phyloP scores from a whole-genome alignment of 495 filamentous ascomycete genomes.

The Lasiosphaeria ovina region DNA sequence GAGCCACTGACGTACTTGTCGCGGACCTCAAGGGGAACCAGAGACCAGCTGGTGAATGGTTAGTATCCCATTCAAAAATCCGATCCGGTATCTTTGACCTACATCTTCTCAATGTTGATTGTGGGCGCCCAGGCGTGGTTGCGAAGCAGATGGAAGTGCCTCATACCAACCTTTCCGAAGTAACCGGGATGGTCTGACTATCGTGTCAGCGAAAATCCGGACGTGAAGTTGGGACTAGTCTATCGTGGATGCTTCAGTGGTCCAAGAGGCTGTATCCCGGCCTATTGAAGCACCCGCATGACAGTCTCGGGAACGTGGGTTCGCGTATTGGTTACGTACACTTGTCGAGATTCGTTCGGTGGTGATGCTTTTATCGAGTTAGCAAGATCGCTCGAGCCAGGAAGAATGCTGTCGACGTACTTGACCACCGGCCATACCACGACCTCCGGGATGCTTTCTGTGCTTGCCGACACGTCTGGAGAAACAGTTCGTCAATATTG shows the following conservation, averaged over 20 bases:
- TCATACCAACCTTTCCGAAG: conserved; percentile 41
- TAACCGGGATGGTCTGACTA: conserved; percentile 37
- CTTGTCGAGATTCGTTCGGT: conserved; percentile 39
- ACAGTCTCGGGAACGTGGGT: neutral
- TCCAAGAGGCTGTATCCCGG: neutral
- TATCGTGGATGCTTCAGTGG: conserved; percentile 4
- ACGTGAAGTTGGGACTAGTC: conserved; percentile 1
- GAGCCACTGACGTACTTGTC: conserved; percentile 35
- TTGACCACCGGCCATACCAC: conserved; percentile 42
- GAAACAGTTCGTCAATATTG: conserved; percentile 23
- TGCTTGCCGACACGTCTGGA: conserved; percentile 39
- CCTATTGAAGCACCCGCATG: neutral
- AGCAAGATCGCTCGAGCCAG: conserved; percentile 17
- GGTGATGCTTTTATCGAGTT: conserved; percentile 36
- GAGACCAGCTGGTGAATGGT: conserved; percentile 25
- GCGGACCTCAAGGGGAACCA: conserved; percentile 34
- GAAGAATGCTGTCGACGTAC: conserved; percentile 20
- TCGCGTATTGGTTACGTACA: conserved; percentile 25
- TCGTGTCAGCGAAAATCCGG: conserved; percentile 20
- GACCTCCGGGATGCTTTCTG: conserved; percentile 40
- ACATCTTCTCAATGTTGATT: conserved; percentile 40
- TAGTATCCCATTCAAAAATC: neutral
- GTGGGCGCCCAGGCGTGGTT: conserved; percentile 36
- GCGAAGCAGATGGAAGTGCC: conserved; percentile 36
- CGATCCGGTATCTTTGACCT: conserved; percentile 10